phyloP scores from a whole-genome alignment of 2,329 filamentous ascomycete genomes.

The Plectosphaerella plurivora region DNA sequence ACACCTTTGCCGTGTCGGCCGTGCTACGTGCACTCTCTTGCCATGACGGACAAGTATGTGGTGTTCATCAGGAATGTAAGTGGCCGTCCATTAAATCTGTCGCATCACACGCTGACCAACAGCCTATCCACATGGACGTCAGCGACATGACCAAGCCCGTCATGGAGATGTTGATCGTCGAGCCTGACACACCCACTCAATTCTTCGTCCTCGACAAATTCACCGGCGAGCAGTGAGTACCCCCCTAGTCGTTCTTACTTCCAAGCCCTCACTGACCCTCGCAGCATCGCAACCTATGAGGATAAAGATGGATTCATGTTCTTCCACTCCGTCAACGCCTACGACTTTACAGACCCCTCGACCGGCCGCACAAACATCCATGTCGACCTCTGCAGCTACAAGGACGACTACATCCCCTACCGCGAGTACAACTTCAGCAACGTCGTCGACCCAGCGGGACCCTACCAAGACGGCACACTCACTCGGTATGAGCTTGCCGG shows the following conservation, averaged over 20 bases:
- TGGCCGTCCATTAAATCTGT: no score
- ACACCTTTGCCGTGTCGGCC: conserved; percentile 10
- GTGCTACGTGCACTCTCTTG: conserved; percentile 12
- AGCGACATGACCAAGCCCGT: conserved; percentile 14
- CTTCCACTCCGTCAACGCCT: conserved; percentile 14
- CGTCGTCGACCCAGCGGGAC: conserved; percentile 9
- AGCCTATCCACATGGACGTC: conserved; percentile 12
- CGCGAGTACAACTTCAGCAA: conserved; percentile 25
- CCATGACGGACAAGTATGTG: conserved; percentile 12
- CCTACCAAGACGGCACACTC: conserved; percentile 5
- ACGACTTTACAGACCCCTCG: conserved; percentile 10
- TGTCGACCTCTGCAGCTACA: conserved; percentile 14
- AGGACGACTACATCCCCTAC: conserved; percentile 6
- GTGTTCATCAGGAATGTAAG: conserved; percentile 12
- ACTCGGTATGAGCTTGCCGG: conserved; percentile 10
- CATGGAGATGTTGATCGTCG: conserved; percentile 8
- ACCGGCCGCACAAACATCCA: conserved; percentile 7
- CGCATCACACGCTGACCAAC: background rate
- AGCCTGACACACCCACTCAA: conserved; percentile 7
- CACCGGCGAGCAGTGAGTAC: conserved; percentile 8
- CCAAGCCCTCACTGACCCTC: no score
- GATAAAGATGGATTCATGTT: conserved; percentile 10
- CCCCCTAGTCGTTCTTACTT: no score
- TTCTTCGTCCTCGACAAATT: conserved; percentile 13
- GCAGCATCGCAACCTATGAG: conserved; percentile 7